phyloP scores from a whole-genome alignment of 225 moss, liverwort and hornwort species.

The Neckera pumila region DNA sequence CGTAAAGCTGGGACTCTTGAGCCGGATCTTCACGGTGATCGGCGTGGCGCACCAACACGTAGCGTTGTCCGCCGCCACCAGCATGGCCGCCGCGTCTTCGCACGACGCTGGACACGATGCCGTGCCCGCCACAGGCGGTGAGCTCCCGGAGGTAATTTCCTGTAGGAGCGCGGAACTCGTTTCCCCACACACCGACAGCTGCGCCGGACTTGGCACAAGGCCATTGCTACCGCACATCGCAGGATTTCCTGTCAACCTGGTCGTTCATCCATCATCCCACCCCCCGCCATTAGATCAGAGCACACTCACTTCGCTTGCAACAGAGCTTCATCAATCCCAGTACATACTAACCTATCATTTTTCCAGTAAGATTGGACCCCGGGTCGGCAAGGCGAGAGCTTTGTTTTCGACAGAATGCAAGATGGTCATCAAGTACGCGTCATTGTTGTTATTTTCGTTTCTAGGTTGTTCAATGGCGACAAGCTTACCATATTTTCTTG shows the following conservation, averaged over 20 bases:
- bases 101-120: constrained; percentile 8
- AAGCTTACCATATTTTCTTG: constrained; percentile 24
- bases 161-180: neutral
- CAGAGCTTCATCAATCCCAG: neutral
- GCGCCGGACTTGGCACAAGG: neutral
- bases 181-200: constrained; percentile 6
- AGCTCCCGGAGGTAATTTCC: neutral
- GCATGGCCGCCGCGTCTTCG: neutral
- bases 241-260: constrained; percentile 30
- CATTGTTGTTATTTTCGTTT: too few species aligned
- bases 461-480: neutral
- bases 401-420: neutral
- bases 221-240: constrained; percentile 15
- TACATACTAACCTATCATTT: too few species aligned
- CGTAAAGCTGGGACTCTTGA: constrained; percentile 42
- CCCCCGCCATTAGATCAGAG: neutral
- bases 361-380: neutral
- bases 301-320: neutral
- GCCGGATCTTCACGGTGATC: constrained; percentile 22
- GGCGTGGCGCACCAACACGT: constrained; percentile 31
- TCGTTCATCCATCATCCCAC: neutral
- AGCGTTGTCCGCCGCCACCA: neutral
- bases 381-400: neutral
- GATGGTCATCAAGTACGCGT: neutral
- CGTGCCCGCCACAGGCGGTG: neutral